Evolutionary conservation across 495 filamentous ascomycete genomes (phyloP).

Genomic region (Penicillium waksmanii): DNA sequence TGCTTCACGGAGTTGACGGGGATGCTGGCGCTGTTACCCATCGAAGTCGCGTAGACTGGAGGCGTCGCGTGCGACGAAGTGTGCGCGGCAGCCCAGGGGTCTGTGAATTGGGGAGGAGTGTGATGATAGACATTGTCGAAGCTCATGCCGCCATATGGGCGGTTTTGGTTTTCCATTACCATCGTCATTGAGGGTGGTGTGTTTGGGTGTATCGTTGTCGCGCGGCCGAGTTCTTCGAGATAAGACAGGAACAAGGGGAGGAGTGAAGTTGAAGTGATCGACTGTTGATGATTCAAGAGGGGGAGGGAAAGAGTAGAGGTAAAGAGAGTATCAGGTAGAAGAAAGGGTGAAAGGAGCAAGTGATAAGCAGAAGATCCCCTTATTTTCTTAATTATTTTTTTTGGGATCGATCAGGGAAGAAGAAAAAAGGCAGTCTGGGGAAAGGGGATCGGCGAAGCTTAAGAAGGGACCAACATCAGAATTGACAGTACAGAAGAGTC

Average conservation of each 20-base stretch:
- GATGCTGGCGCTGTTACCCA: constrained; percentile 60
- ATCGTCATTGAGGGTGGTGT: constrained; percentile 66
- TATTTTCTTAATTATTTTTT: constrained; percentile 7
- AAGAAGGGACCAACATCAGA: constrained; percentile 58
- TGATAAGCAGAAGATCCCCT: constrained; percentile 36
- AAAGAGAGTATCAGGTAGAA: constrained; percentile 19
- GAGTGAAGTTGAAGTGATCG: constrained; percentile 19
- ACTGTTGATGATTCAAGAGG: constrained; percentile 19
- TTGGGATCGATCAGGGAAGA: constrained; percentile 19
- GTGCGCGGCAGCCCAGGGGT: constrained; percentile 76
- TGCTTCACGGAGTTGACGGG: constrained; percentile 57
- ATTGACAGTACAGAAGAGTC: too few species aligned
- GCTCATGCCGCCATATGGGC: constrained; percentile 75
- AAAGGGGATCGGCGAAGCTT: constrained; percentile 79
- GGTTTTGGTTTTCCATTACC: constrained; percentile 87
- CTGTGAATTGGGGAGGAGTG: constrained; percentile 83
- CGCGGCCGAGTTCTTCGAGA: constrained; percentile 9
- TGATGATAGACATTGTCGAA: constrained; percentile 80
- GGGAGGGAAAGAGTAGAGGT: constrained; percentile 14
- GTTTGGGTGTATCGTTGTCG: constrained; percentile 17
- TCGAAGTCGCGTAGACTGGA: constrained; percentile 59
- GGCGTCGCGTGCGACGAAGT: constrained; percentile 60
- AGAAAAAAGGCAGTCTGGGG: constrained; percentile 47
- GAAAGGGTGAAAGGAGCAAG: constrained; percentile 34
- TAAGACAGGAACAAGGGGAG: constrained; percentile 30